Evolutionary conservation across 805 yeast species (phyloP), one percentile per base, ranked within the genome.

Genomic region (Hanseniaspora lindneri): DNA sequence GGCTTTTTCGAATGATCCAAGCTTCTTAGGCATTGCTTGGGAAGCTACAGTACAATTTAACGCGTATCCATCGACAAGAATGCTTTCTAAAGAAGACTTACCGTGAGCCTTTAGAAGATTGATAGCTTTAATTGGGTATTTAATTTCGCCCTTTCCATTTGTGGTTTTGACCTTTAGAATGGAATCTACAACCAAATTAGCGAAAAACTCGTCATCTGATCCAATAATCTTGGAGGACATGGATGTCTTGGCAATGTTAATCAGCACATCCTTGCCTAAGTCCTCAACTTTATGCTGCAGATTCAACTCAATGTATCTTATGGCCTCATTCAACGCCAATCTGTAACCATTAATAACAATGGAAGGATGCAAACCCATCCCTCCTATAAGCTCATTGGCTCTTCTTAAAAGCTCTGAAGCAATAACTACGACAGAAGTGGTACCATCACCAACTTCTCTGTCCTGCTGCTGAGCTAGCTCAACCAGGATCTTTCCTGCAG

Each of bases 391-490:
- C 57, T 88, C 96, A 65, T 87, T 86, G 35, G 98, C 98, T 54
- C 95, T 76, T 59, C 83, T 83, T 60, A 92, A 72, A 50, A 92
- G 69, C 67, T 92, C 99, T 30, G 94, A 75, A 21, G 98, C 97
- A 62, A 94, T 80, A 53, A 92, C 87, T 35, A 92, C 98, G 44
- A 92, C 98, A 14, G 95, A 83, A 0, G 99, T 92, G 39, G 99
- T 88, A 57, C 97, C 97, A 61, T 88, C 97, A 53, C 96, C 98
- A 47, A 92, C 96, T 67, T 92, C 99, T 59, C 95, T 77, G 65
- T 92, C 99, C 70, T 92, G 99, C 66, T 92, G 97, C 65, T 92
- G 96, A 2, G 98, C 98, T 60, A 92, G 74, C 61, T 92, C 97
- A 43, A 92, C 98, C 51, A 92, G 71, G 58, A 92, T 92, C 68